These are phyloP conservation scores for Tetragonia tetragonoides DNA, from an alignment of 148 eudicot species.

Conservation along the genomic window DNA sequence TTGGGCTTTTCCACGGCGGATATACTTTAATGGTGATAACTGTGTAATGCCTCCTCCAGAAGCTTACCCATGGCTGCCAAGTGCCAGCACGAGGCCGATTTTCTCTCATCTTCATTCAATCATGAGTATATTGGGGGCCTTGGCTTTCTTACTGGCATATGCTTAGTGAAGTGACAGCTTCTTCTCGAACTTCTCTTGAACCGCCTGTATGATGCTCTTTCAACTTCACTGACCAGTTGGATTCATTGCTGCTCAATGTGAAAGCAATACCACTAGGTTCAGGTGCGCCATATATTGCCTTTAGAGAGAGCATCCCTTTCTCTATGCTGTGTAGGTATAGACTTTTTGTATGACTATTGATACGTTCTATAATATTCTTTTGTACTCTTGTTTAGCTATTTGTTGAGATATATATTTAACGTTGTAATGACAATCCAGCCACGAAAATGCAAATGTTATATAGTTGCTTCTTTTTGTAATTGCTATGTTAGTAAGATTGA, in stretches of 20 bases:
- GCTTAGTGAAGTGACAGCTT: constrained; percentile 18
- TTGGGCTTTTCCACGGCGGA: constrained; percentile 60
- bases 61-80: constrained; percentile 64
- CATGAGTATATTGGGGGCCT: constrained; percentile 18
- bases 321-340: constrained; percentile 36
- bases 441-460: constrained; percentile 5
- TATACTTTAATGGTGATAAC: constrained; percentile 65
- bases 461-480: constrained; percentile 19
- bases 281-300: constrained; percentile 20
- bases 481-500: neutral
- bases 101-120: constrained; percentile 26
- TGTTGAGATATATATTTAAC: constrained; percentile 9
- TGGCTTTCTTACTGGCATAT: constrained; percentile 27
- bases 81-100: constrained; percentile 29
- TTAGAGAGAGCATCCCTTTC: constrained; percentile 14
- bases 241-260: constrained; percentile 7
- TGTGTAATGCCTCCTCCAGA: constrained; percentile 78
- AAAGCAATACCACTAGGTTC: constrained; percentile 10
- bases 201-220: constrained; percentile 8
- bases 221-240: neutral
- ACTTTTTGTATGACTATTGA: constrained; percentile 16
- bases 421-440: constrained; percentile 20
- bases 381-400: constrained; percentile 18
- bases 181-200: constrained; percentile 9
- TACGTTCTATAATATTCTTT: constrained; percentile 22